Evolutionary conservation across 768 basidiomycete species (phyloP), one percentile per base, ranked within the genome.

Genomic region (Pleurotus cornucopiae): DNA sequence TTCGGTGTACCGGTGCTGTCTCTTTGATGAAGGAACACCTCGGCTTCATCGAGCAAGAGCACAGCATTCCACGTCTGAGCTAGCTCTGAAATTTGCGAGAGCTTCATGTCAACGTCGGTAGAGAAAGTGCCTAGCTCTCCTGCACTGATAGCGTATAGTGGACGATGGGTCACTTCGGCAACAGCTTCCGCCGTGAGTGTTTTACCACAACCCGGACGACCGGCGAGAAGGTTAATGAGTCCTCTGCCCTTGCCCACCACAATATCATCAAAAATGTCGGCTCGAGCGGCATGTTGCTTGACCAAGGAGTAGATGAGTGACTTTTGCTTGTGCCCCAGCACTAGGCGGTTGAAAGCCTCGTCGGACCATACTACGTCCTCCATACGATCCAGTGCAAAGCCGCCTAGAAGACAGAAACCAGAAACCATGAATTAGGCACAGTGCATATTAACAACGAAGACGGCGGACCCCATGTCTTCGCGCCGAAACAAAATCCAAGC

Each of bases 61-160:
- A 74, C 69, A 2, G 73, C 72, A 34, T 67, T 59, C 73, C 73
- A 74, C 23, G 44, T 60, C 23, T 69, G 60, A 3, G 70, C 71
- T 7, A 71, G 57, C 21, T 67, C 54, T 9, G 72, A 61, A 25
- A 69, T 57, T 18, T 54, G 53, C 16, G 53, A 21, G 2, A 74
- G 57, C 13, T 46, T 43, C 14, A 54, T 12, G 16, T 73, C 71
- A 2, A 34, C 30, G 30, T 34, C 30, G 30, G 30, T 34, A 7
- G 30, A 34, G 30, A 11, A 34, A 2, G 30, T 34, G 9, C 30
- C 30, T 34, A 34, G 30, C 9, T 34, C 30, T 34, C 30, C 30
- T 7, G 30, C 30, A 7, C 30, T 34, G 7, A 34, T 34, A 34
- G 30, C 30, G 6, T 34, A 34, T 7, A 34, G 30, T 34, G 30